phyloP scores from a whole-genome alignment of 2,329 filamentous ascomycete genomes.

The Pseudogymnoascus sp. region DNA sequence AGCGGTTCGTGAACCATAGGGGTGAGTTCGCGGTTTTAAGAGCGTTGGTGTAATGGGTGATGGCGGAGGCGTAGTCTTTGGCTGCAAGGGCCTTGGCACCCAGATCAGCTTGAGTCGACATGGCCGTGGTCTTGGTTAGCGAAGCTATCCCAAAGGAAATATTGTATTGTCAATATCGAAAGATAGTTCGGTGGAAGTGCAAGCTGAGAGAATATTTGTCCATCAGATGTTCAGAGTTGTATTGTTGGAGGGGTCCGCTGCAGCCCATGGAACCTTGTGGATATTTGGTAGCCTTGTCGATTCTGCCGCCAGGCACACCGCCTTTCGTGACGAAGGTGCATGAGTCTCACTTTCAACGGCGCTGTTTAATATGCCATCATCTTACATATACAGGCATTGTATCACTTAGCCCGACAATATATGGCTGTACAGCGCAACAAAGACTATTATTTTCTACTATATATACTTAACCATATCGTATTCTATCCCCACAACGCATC shows the following conservation, averaged over 20 bases:
- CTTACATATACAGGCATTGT: neutral
- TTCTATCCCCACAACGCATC: slow-evolving; percentile 29
- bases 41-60: slow-evolving; percentile 62
- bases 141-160: neutral
- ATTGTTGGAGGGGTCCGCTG: neutral
- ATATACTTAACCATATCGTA: neutral
- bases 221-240: neutral
- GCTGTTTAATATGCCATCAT: neutral
- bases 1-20: slow-evolving; percentile 74
- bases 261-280: slow-evolving; percentile 9
- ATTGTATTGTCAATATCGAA: neutral
- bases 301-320: neutral
- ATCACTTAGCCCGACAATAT: neutral
- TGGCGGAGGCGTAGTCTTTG: slow-evolving; percentile 60
- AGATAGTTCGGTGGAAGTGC: neutral
- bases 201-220: neutral
- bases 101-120: slow-evolving; percentile 45
- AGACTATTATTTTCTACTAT: neutral
- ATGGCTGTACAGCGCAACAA: neutral
- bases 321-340: neutral
- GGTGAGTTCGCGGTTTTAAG: slow-evolving; percentile 68
- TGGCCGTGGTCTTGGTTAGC: slow-evolving; percentile 25
- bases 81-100: slow-evolving; percentile 55
- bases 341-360: neutral
- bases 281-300: slow-evolving; percentile 11